phyloP scores from a whole-genome alignment of 108 stramenopile genomes.

The Mediolabrus comicus region DNA sequence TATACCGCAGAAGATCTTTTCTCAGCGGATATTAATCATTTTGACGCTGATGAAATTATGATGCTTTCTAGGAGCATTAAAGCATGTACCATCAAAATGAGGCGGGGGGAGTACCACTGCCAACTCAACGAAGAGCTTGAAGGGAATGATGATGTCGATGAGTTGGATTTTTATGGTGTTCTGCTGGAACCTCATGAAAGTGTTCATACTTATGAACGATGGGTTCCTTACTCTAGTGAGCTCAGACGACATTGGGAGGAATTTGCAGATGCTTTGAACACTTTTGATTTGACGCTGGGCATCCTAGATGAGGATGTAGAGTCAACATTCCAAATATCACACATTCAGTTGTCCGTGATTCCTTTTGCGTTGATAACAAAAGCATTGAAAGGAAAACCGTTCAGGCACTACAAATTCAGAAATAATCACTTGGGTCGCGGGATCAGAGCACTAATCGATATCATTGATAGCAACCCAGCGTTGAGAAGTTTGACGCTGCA shows the following conservation, averaged over 20 bases:
- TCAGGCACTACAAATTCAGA: no score
- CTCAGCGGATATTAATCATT: background rate
- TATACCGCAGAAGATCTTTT: background rate
- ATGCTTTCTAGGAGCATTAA: background rate
- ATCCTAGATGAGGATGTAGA: background rate
- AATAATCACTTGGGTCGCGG: no score
- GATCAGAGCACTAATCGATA: no score
- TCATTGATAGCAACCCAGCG: no score
- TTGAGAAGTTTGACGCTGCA: no score
- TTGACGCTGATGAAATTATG: background rate
- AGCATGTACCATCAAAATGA: background rate
- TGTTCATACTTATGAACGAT: background rate
- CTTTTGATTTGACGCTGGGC: background rate
- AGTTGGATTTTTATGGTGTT: background rate
- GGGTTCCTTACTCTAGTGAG: background rate
- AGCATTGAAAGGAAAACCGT: no score
- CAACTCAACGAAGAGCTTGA: no score
- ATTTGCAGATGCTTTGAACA: background rate
- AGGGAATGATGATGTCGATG: no score
- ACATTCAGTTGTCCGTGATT: background rate
- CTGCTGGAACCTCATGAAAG: background rate
- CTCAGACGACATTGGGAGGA: background rate
- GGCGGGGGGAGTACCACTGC: background rate
- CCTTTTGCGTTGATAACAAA: no score
- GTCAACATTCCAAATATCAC: background rate